Conservation (phyloP, 1,139 yeast genomes). For the Saccharomyces hybrid region DNA sequence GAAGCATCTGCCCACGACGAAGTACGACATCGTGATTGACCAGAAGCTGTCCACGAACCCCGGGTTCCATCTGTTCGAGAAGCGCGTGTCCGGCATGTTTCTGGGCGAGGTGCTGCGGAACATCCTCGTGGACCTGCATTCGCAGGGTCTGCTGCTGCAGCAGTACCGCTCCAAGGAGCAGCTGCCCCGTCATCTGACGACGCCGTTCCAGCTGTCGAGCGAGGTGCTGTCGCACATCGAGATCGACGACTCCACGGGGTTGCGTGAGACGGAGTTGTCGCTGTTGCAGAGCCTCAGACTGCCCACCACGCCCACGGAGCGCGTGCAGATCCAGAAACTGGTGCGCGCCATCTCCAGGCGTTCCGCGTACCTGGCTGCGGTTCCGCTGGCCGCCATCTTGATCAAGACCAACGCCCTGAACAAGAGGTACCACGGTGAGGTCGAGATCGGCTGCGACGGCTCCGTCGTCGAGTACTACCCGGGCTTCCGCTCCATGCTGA, state of each 20-base stretch:
- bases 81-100: conserved; percentile 90
- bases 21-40: conserved; percentile 66
- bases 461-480: conserved; percentile 90
- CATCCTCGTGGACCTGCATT: conserved; percentile 58
- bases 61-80: conserved; percentile 87
- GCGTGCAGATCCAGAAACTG: conserved; percentile 59
- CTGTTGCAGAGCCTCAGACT: conserved; percentile 57
- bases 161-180: conserved; percentile 47
- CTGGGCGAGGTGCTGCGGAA: conserved; percentile 82
- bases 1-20: conserved; percentile 62
- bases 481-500: conserved; percentile 65
- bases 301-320: conserved; percentile 61
- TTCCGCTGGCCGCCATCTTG: conserved; percentile 77
- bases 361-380: conserved; percentile 79
- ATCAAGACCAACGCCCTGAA: conserved; percentile 49
- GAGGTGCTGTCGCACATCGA: conserved; percentile 77
- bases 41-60: conserved; percentile 62
- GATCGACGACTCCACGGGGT: conserved; percentile 66
- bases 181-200: conserved; percentile 58
- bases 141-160: conserved; percentile 47
- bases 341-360: conserved; percentile 76
- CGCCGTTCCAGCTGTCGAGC: conserved; percentile 74
- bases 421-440: conserved; percentile 51
- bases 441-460: conserved; percentile 93
- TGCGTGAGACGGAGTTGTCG: conserved; percentile 57